These are phyloP conservation scores for Phialemoniopsis sp. DNA, from an alignment of 2,329 filamentous ascomycete genomes.

Conservation along the genomic window DNA sequence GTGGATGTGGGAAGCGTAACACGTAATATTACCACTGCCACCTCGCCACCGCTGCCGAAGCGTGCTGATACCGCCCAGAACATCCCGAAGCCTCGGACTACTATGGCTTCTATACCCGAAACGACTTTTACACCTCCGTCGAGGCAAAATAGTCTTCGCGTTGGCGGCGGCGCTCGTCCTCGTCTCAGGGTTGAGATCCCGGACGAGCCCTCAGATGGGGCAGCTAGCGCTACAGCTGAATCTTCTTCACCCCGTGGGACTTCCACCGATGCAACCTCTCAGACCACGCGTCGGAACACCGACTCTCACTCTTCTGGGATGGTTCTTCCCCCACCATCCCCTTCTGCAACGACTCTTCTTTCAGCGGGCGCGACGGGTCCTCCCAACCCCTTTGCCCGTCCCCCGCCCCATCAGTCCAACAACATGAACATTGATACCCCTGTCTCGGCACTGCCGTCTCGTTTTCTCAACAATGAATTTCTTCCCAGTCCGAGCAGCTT, in stretches of 20 bases:
- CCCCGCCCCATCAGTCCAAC: constrained; percentile 65
- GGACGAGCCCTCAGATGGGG: constrained; percentile 76
- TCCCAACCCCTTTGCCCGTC: constrained; percentile 91
- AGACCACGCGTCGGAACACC: constrained; percentile 37
- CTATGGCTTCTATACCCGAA: constrained; percentile 62
- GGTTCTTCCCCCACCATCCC: constrained; percentile 88
- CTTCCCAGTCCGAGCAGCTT: constrained; percentile 89
- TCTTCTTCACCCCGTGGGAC: constrained; percentile 57
- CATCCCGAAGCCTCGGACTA: constrained; percentile 40
- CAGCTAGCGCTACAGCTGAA: constrained; percentile 68
- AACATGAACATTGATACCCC: constrained; percentile 70
- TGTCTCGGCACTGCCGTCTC: constrained; percentile 87
- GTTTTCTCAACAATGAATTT: constrained; percentile 84
- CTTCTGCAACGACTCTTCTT: constrained; percentile 78
- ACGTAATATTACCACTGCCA: constrained; percentile 31
- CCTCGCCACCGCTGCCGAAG: constrained; percentile 52
- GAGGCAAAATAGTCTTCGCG: constrained; percentile 71
- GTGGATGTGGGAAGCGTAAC: constrained; percentile 57
- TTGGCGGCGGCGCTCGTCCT: constrained; percentile 64
- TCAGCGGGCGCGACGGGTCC: constrained; percentile 90
- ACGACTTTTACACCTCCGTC: constrained; percentile 65
- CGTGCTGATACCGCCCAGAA: constrained; percentile 45
- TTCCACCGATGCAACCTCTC: constrained; percentile 53
- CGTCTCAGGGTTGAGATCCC: constrained; percentile 93
- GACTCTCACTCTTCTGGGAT: constrained; percentile 63